Evolutionary conservation across 352 stramenopile species (phyloP).

Genomic region (Phytophthora aleatoria): DNA sequence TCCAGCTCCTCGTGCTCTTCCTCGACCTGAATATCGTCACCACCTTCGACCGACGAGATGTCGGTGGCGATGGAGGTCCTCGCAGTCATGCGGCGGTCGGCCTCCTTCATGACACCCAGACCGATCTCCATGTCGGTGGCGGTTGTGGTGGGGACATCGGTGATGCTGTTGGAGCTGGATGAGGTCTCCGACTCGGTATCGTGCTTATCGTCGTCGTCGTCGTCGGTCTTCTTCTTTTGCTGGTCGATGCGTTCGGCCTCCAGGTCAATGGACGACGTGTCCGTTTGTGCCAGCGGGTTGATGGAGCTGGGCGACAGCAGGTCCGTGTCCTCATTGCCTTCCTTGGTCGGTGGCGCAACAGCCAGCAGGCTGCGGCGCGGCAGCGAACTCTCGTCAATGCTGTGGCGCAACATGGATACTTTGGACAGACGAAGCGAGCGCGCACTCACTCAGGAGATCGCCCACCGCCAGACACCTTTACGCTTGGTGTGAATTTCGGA

Average conservation of each 20-base stretch:
- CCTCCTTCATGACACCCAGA: conserved; percentile 24
- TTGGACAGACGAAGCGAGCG: conserved; percentile 13
- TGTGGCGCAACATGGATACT: conserved; percentile 34
- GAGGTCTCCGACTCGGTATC: conserved; percentile 27
- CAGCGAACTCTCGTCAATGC: conserved; percentile 29
- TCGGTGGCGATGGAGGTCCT: conserved; percentile 33
- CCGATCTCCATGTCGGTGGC: conserved; percentile 21
- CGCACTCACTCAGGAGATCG: conserved; percentile 6
- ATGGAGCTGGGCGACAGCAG: conserved; percentile 21
- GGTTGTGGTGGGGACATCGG: neutral
- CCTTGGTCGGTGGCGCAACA: neutral
- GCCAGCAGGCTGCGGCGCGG: conserved; percentile 28
- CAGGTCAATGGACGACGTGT: conserved; percentile 30
- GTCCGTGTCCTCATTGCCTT: conserved; percentile 12
- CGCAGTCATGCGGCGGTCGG: conserved; percentile 26
- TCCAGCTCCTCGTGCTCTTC: conserved; percentile 33
- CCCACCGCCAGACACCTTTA: conserved; percentile 16
- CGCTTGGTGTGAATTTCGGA: conserved; percentile 30
- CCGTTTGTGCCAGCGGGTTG: conserved; percentile 23
- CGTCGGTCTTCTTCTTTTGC: conserved; percentile 3
- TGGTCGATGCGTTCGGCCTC: conserved; percentile 26
- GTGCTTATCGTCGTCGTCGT: conserved; percentile 22
- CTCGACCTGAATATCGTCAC: conserved; percentile 6
- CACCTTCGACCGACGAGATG: conserved; percentile 24
- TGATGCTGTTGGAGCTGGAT: conserved; percentile 30